These are phyloP conservation scores for Entomophthora muscae DNA, from an alignment of 371 early-diverging fungal genomes.

Conservation along the genomic window DNA sequence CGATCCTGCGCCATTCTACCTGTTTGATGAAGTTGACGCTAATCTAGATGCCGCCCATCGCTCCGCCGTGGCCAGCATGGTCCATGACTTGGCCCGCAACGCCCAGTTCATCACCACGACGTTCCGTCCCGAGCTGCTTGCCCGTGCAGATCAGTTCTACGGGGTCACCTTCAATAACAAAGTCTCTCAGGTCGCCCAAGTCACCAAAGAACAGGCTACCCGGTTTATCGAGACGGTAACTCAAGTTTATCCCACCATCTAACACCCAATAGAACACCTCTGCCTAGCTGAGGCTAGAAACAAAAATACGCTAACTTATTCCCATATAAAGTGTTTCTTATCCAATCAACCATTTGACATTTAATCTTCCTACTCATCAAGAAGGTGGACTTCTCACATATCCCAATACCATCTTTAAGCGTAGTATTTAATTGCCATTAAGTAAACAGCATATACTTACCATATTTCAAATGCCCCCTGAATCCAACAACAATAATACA, in stretches of 20 bases:
- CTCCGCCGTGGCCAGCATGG: constrained; percentile 84
- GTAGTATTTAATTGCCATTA: too few species aligned
- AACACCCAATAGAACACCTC: too few species aligned
- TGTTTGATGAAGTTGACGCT: constrained; percentile 99
- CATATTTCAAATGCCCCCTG: too few species aligned
- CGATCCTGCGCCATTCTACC: constrained; percentile 98
- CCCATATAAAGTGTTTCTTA: too few species aligned
- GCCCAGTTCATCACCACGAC: constrained; percentile 97
- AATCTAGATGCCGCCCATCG: constrained; percentile 95
- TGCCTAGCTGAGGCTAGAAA: too few species aligned
- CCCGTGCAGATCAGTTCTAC: constrained; percentile 83
- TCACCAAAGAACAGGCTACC: constrained; percentile 42
- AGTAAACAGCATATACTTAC: too few species aligned
- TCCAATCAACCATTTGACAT: too few species aligned
- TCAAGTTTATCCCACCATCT: background rate
- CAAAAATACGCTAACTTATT: too few species aligned
- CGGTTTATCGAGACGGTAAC: constrained; percentile 45
- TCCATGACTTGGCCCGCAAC: constrained; percentile 61
- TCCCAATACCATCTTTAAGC: too few species aligned
- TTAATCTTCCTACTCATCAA: too few species aligned
- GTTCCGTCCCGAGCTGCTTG: constrained; percentile 88
- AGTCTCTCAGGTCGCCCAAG: constrained; percentile 50
- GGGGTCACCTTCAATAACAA: constrained; percentile 87
- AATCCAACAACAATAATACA: too few species aligned
- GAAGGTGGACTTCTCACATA: too few species aligned